Evolutionary conservation across 2,329 filamentous ascomycete genomes (phyloP).

Genomic region (Botryotinia globosa): DNA sequence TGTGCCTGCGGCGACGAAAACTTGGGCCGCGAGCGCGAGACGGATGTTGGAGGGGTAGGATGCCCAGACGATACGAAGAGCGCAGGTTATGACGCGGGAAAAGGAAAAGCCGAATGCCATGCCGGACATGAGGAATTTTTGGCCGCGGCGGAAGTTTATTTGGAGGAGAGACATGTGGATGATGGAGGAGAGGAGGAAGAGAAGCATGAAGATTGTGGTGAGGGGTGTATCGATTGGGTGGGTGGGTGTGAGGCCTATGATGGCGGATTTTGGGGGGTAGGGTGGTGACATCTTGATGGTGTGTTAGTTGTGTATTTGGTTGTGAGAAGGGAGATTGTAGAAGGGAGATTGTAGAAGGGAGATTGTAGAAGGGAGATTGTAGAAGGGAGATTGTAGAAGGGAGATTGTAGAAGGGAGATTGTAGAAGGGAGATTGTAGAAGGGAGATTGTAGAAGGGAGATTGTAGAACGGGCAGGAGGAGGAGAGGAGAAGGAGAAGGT

Average conservation of each 20-base stretch:
- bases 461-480: not conserved
- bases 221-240: conserved; percentile 61
- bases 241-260: conserved; percentile 58
- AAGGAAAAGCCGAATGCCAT: conserved; percentile 58
- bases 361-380: not conserved
- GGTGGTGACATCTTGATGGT: conserved; percentile 22
- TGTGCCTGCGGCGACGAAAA: conserved; percentile 42
- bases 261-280: conserved; percentile 43
- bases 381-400: not conserved
- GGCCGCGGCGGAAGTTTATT: conserved; percentile 35
- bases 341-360: no score
- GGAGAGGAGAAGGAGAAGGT: not conserved
- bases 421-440: not conserved
- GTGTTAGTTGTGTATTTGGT: not conserved
- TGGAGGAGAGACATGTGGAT: conserved; percentile 57
- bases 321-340: not conserved
- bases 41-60: not conserved
- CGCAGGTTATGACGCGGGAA: conserved; percentile 48
- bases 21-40: conserved; percentile 5
- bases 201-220: conserved; percentile 57
- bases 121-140: conserved; percentile 59
- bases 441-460: no score
- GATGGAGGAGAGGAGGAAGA: conserved; percentile 54
- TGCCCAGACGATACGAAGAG: conserved; percentile 49
- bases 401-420: not conserved